Base-by-base conservation (phyloP, 2,329 filamentous ascomycete species). In the Aureobasidium sp. region DNA sequence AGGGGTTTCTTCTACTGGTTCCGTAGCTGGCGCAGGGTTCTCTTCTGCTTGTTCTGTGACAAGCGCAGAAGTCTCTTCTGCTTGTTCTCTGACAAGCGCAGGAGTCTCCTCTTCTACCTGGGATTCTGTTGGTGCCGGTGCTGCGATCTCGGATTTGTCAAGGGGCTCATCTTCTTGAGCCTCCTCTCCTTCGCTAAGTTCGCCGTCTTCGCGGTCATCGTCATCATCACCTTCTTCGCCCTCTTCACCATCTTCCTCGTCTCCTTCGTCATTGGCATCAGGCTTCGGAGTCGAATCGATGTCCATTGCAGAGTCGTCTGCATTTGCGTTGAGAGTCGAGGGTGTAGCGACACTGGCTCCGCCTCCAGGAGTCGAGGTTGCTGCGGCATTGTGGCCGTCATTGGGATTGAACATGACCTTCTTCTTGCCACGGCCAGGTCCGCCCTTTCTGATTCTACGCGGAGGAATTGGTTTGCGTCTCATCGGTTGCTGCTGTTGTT, bases 371-470 rank as follows among this genome's bases (percentile, higher is more conserved):
- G 71, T 72, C 47, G 73, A 72, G 23, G 71, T 69, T 41, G 73
- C 71, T 2, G 75, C 68, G 0, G 74, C 69, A 27, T 73, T 73
- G 34, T 76, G 79, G 26, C 72, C 73, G 34, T 73, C 71, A 36
- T 76, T 74, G 73, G 79, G 69, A 20, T 71, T 74, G 78, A 86
- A 85, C 64, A 82, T 81, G 46, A 86, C 83, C 72, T 87, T 90
- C 75, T 87, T 89, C 80, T 88, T 93, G 65, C 90, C 90, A 65
- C 91, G 84, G 8, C 90, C 90, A 39, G 89, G 86, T 0, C 90
- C 88, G 73, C 89, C 92, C 52, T 77, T 79, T 64, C 83, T 80
- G 79, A 93, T 96, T 73, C 90, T 87, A 73, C 91, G 91, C 0
- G 89, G 89, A 0, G 89, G 88, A 32, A 87, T 87, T 0, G 87